A percentile compares a stretch with the other conserved stretches of the same genome.
Evolutionary conservation across 2,329 filamentous ascomycete genomes (phyloP).

Genomic region (Cladophialophora psammophila): DNA sequence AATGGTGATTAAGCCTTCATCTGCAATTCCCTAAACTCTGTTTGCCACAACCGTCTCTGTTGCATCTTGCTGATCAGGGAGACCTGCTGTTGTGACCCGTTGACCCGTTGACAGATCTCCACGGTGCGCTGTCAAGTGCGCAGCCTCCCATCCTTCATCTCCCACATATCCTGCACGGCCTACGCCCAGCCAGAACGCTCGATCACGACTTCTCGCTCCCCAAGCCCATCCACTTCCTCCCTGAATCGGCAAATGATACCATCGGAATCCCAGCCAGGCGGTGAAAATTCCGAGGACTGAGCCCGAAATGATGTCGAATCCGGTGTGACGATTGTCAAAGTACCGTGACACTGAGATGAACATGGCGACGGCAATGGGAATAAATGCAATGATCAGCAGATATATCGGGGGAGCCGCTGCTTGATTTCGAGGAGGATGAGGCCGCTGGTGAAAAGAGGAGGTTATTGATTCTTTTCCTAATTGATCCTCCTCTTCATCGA

Average conservation of each 20-base stretch:
- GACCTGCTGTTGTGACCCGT: constrained; percentile 19
- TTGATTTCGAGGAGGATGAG: constrained; percentile 67
- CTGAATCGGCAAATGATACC: constrained; percentile 82
- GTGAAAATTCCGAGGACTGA: constrained; percentile 75
- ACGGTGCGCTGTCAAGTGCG: background rate
- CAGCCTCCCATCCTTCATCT: constrained; percentile 53
- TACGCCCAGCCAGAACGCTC: constrained; percentile 78
- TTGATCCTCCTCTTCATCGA: constrained; percentile 28
- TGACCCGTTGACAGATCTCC: background rate
- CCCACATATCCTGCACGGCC: constrained; percentile 56
- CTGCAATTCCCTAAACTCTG: constrained; percentile 8
- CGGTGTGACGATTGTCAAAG: constrained; percentile 87
- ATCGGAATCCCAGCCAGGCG: constrained; percentile 78
- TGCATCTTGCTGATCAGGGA: constrained; percentile 28
- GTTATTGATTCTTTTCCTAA: constrained; percentile 9
- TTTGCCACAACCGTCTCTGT: constrained; percentile 16
- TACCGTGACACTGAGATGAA: constrained; percentile 87
- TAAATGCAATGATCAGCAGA: constrained; percentile 69
- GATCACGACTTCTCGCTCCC: constrained; percentile 75
- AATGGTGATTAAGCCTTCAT: background rate
- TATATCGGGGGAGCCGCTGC: constrained; percentile 85
- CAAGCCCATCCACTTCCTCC: constrained; percentile 88
- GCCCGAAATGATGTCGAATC: constrained; percentile 92
- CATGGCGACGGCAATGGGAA: constrained; percentile 76
- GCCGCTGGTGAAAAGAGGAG: constrained; percentile 30